phyloP scores from a whole-genome alignment of 1,284 basidiomycete genomes.

The Volvariella surrecta region DNA sequence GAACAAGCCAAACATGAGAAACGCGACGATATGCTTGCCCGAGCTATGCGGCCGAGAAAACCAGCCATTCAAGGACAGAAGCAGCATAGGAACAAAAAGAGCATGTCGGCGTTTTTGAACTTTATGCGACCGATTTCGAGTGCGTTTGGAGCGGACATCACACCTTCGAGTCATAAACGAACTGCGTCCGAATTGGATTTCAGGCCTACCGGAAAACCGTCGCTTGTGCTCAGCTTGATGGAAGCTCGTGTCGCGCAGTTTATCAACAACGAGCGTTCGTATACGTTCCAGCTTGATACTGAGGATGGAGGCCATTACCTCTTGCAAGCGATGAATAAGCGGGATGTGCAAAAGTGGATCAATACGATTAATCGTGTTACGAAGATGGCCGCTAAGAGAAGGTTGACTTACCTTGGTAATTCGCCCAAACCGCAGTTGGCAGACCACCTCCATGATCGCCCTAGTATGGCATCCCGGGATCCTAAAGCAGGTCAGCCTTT shows the following conservation, averaged over 20 bases:
- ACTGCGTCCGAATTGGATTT: constrained; percentile 72
- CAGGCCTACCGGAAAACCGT: constrained; percentile 55
- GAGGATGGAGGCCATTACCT: constrained; percentile 81
- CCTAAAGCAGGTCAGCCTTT: constrained; percentile 52
- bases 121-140: constrained; percentile 82
- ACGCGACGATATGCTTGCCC: constrained; percentile 64
- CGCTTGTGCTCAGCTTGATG: constrained; percentile 62
- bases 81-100: constrained; percentile 76
- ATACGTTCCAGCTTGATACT: constrained; percentile 71
- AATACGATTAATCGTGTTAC: constrained; percentile 62
- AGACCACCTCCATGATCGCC: constrained; percentile 57
- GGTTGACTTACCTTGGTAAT: constrained; percentile 74
- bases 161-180: constrained; percentile 36
- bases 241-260: constrained; percentile 62
- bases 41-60: constrained; percentile 59
- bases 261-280: constrained; percentile 73
- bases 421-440: constrained; percentile 59
- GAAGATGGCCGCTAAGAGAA: constrained; percentile 61
- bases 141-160: constrained; percentile 61
- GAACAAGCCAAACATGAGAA: constrained; percentile 65
- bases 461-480: constrained; percentile 35
- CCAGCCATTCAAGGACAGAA: constrained; percentile 39
- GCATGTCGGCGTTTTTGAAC: constrained; percentile 74
- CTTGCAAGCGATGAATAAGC: constrained; percentile 59
- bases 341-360: constrained; percentile 70